These are phyloP conservation scores for Coleophoma cylindrospora DNA, from an alignment of 2,329 filamentous ascomycete genomes.

Conservation along the genomic window DNA sequence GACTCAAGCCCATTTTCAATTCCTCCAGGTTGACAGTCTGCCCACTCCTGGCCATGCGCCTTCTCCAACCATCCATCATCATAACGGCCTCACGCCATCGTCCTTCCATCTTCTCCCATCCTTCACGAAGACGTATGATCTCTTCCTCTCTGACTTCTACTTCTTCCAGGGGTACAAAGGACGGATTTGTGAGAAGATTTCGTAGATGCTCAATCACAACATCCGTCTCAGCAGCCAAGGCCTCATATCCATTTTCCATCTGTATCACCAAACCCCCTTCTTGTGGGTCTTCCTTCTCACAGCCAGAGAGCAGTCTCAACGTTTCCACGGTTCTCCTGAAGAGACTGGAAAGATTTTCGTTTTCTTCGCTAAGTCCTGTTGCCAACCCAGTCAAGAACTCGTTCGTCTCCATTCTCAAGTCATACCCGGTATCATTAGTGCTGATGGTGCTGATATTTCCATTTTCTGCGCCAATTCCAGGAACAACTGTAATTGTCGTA, in stretches of 20 bases:
- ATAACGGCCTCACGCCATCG: constrained; percentile 86
- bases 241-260: constrained; percentile 47
- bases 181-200: constrained; percentile 85
- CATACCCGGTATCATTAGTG: constrained; percentile 52
- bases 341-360: constrained; percentile 72
- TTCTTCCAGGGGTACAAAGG: constrained; percentile 92
- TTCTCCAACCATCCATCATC: constrained; percentile 90
- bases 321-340: constrained; percentile 67
- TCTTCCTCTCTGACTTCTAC: constrained; percentile 90
- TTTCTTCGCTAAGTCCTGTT: constrained; percentile 83
- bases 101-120: constrained; percentile 90
- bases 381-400: constrained; percentile 84
- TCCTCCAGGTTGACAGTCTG: constrained; percentile 66
- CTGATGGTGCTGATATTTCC: constrained; percentile 9
- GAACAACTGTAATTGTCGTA: constrained; percentile 51
- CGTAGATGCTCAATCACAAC: constrained; percentile 75
- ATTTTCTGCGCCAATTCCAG: constrained; percentile 42
- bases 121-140: constrained; percentile 74
- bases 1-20: constrained; percentile 61
- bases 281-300: constrained; percentile 32
- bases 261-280: constrained; percentile 16
- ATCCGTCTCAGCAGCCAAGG: constrained; percentile 68
- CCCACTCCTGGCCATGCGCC: constrained; percentile 67
- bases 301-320: constrained; percentile 65
- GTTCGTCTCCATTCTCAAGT: constrained; percentile 80